Conservation (phyloP, 768 basidiomycete species). For the Lentinula detonsa region DNA sequence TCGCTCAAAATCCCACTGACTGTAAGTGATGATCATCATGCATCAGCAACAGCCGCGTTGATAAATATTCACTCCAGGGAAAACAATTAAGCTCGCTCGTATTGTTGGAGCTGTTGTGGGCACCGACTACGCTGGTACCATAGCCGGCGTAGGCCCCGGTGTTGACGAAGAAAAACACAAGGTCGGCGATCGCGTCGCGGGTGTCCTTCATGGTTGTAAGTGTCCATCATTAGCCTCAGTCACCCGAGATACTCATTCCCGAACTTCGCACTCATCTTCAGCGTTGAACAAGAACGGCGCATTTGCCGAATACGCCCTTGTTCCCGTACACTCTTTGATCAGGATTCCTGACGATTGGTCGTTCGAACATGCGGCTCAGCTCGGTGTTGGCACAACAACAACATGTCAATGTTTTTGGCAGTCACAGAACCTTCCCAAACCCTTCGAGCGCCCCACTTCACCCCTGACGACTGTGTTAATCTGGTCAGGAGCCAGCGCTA, state of each 20-base stretch:
- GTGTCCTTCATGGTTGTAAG: conserved; percentile 8
- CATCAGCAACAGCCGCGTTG: background rate
- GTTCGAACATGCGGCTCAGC: conserved; percentile 6
- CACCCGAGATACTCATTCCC: background rate
- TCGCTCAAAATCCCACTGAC: conserved; percentile 14
- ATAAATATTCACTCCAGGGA: background rate
- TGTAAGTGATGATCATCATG: background rate
- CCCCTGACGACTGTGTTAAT: conserved; percentile 14
- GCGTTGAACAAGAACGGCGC: conserved; percentile 1
- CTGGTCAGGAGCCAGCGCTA: conserved; percentile 20
- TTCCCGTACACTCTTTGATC: background rate
- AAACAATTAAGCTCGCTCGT: conserved; percentile 2
- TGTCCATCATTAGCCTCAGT: no score
- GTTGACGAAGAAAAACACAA: background rate
- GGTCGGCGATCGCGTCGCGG: conserved; percentile 7
- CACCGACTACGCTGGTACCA: conserved; percentile 7
- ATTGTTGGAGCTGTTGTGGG: conserved; percentile 4
- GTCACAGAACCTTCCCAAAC: conserved; percentile 3
- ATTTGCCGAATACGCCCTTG: conserved; percentile 8
- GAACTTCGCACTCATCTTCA: background rate
- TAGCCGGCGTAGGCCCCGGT: conserved; percentile 4
- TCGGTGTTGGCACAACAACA: conserved; percentile 1
- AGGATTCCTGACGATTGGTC: conserved; percentile 1
- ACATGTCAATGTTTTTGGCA: conserved; percentile 6
- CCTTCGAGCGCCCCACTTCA: background rate